Evolutionary conservation across 768 basidiomycete genomes (phyloP), one percentile per base, ranked within the genome.

Genomic region (Calocera cornea): DNA sequence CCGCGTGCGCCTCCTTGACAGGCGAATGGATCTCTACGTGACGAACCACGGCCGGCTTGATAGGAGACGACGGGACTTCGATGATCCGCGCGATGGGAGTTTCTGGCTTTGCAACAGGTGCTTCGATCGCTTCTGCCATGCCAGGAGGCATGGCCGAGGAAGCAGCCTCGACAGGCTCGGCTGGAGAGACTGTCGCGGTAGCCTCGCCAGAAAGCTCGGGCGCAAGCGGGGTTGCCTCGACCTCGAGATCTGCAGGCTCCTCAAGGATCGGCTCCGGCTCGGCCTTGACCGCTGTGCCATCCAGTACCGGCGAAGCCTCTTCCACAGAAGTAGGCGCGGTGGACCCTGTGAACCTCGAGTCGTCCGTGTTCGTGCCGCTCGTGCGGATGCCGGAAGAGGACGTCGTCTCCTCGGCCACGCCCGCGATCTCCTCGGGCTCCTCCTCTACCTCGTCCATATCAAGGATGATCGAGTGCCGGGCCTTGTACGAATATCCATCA

Each of bases 401-500:
- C 27, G 33, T 60, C 33, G 50, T 33, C 31, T 66, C 54, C 49
- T 34, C 64, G 33, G 63, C 47, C 44, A 34, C n/a, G n/a, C 50
- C 64, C 27, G 64, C 64, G 31, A 66, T 8, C 34, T 67, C 41
- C 36, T 70, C 71, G 63, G 67, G 66, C 64, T 77, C 80, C 31
- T 82, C 85, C 1, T 83, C 84, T 7, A 86, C 86, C 3, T 83
- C 85, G 0, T 87, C 88, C 22, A 85, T 87, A 70, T 88, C 90
- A 50, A 92, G 77, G 65, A 92, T 78, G 68, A 93, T 82, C 1
- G 90, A 92, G 77, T 90, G 82, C 19, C 89, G 81, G 11, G 90
- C 92, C 76, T 91, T 92, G 83, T 91, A 97, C 54, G 90, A 92
- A 77, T 97, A 97, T 2, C 92, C 93, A 76, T 94, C 93, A 73